Percentiles rank a stretch among this genome's conserved stretches.
Conservation (phyloP, 2,329 filamentous ascomycete species). For the Chaetomiaceae sp. region DNA sequence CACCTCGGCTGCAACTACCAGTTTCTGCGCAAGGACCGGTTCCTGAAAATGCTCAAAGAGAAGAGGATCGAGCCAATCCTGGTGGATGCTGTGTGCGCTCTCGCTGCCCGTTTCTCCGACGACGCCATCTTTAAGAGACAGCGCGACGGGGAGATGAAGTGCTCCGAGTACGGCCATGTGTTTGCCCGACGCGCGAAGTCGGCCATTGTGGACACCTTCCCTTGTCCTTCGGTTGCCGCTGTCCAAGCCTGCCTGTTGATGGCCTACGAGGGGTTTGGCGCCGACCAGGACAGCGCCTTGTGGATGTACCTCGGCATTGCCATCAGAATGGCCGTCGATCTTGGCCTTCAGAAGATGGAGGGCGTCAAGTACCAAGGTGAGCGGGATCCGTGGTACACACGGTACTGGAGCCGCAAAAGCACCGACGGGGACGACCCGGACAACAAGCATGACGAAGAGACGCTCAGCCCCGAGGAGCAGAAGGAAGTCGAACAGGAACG, state of each 20-base stretch:
- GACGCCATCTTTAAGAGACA: conserved; percentile 48
- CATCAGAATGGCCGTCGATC: conserved; percentile 76
- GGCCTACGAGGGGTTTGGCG: conserved; percentile 85
- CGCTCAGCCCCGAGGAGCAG: conserved; percentile 47
- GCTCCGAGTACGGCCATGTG: conserved; percentile 67
- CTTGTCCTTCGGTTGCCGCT: conserved; percentile 75
- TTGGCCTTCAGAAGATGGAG: conserved; percentile 77
- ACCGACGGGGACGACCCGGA: conserved; percentile 27
- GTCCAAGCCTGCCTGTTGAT: conserved; percentile 80
- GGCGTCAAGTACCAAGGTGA: conserved; percentile 62
- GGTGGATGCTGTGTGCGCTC: conserved; percentile 78
- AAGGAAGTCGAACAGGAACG: conserved; percentile 72
- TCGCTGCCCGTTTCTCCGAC: conserved; percentile 77
- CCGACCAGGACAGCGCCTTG: conserved; percentile 79
- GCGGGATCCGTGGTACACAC: conserved; percentile 46
- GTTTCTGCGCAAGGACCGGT: conserved; percentile 69
- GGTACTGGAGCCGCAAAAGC: conserved; percentile 39
- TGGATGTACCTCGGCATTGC: conserved; percentile 93
- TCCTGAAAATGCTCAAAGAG: conserved; percentile 70
- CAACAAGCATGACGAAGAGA: conserved; percentile 39
- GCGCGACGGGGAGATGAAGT: conserved; percentile 44
- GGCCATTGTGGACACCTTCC: conserved; percentile 77
- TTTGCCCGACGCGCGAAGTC: conserved; percentile 80
- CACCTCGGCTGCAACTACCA: conserved; percentile 84
- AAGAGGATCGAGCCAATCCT: conserved; percentile 80